Conservation (phyloP, 1,284 basidiomycete genomes). For the Tilletia walkeri region DNA sequence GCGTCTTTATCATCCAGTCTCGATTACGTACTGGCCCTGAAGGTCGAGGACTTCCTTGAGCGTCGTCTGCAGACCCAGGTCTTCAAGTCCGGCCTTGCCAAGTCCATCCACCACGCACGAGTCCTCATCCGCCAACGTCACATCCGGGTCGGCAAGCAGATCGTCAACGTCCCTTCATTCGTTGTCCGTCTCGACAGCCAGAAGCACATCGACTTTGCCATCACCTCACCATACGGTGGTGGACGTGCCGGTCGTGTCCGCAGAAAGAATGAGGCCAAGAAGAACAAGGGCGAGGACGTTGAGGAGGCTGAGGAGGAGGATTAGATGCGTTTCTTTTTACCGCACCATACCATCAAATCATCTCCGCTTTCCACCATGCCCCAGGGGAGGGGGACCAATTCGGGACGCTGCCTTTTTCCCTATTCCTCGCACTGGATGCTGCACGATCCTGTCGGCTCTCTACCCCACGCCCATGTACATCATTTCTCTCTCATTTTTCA, state of each 20-base stretch:
- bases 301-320: slow-evolving; percentile 77
- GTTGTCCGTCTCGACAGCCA: slow-evolving; percentile 71
- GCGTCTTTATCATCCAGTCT: slow-evolving; percentile 25
- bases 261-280: slow-evolving; percentile 93
- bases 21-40: slow-evolving; percentile 96
- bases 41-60: slow-evolving; percentile 99
- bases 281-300: slow-evolving; percentile 85
- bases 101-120: slow-evolving; percentile 98
- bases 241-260: slow-evolving; percentile 96
- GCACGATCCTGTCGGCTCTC: no score
- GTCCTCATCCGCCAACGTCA: slow-evolving; percentile 95
- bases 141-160: slow-evolving; percentile 98
- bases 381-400: no score
- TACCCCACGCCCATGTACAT: no score
- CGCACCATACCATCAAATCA: not conserved
- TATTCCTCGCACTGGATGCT: no score
- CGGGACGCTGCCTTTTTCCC: no score
- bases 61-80: slow-evolving; percentile 98
- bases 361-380: no score
- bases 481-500: no score
- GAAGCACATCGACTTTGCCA: slow-evolving; percentile 94
- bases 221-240: slow-evolving; percentile 96
- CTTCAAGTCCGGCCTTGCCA: slow-evolving; percentile 97
- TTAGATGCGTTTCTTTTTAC: slow-evolving; percentile 23
- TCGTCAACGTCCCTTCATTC: slow-evolving; percentile 98